phyloP scores from a whole-genome alignment of 768 basidiomycete genomes.

The Tulasnella sp. region DNA sequence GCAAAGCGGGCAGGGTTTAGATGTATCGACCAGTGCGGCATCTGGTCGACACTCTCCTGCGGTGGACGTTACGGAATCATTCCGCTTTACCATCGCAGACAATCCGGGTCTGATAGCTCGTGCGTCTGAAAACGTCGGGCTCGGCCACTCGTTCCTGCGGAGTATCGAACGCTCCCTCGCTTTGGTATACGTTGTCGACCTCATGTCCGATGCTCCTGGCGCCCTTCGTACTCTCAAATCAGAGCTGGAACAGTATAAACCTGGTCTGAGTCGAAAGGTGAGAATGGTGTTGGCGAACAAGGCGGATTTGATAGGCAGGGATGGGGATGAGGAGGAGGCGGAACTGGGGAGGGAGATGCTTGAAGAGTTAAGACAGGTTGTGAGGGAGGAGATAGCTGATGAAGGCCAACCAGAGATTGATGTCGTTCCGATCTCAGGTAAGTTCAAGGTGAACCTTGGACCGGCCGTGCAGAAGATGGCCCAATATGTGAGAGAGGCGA shows the following conservation, averaged over 20 bases:
- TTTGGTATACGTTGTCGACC: constrained; percentile 86
- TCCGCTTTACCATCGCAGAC: constrained; percentile 92
- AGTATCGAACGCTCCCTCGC: constrained; percentile 87
- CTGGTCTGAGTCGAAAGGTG: constrained; percentile 65
- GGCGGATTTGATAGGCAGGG: constrained; percentile 63
- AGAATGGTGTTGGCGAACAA: constrained; percentile 89
- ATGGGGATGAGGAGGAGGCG: constrained; percentile 39
- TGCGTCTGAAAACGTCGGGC: constrained; percentile 80
- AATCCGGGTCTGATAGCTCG: constrained; percentile 86
- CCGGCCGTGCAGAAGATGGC: constrained; percentile 60
- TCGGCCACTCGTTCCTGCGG: constrained; percentile 88
- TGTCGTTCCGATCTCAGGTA: constrained; percentile 76
- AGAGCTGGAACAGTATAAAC: constrained; percentile 77
- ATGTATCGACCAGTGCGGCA: neutral
- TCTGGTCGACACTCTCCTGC: constrained; percentile 6
- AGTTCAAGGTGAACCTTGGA: constrained; percentile 70
- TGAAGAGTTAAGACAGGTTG: constrained; percentile 44
- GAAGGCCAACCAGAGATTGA: constrained; percentile 34
- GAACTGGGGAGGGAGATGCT: constrained; percentile 49
- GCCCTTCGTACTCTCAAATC: constrained; percentile 60
- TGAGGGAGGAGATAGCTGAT: constrained; percentile 35
- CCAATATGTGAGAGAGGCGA: constrained; percentile 48
- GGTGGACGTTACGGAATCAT: constrained; percentile 41
- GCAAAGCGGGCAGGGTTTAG: constrained; percentile 9
- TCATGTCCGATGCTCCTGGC: constrained; percentile 60